Evolutionary conservation across 352 stramenopile genomes (phyloP).

Genomic region (Paralagenidium karlingii): DNA sequence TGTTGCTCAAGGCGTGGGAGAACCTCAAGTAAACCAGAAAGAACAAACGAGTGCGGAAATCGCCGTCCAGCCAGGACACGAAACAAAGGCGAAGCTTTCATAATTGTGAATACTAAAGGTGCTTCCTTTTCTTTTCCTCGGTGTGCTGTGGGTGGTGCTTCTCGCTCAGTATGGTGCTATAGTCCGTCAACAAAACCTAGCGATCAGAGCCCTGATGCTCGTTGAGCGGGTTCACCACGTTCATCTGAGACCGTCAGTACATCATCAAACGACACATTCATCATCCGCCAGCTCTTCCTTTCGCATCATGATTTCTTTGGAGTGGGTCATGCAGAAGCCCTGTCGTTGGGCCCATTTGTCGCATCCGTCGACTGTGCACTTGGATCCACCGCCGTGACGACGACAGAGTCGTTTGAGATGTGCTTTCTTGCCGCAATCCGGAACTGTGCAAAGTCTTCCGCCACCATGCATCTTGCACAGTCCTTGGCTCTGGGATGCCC

Average conservation of each 20-base stretch:
- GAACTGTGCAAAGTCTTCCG: constrained; percentile 24
- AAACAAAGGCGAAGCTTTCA: too few species aligned
- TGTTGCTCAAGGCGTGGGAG: constrained; percentile 69
- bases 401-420: constrained; percentile 63
- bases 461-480: constrained; percentile 47
- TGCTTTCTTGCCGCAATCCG: constrained; percentile 56
- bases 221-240: too few species aligned
- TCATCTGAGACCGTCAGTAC: too few species aligned
- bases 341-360: constrained; percentile 77
- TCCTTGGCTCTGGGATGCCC: constrained; percentile 22
- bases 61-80: too few species aligned
- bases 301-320: too few species aligned
- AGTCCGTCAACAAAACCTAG: not conserved
- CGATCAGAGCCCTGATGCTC: not conserved
- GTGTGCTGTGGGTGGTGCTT: too few species aligned
- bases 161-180: not conserved
- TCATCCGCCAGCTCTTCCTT: too few species aligned
- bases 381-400: constrained; percentile 66
- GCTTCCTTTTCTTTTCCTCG: too few species aligned
- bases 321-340: constrained; percentile 78
- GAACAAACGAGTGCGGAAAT: too few species aligned
- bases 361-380: constrained; percentile 45
- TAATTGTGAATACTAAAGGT: too few species aligned
- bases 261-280: too few species aligned
- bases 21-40: constrained; percentile 27